Conservation (phyloP, 202 grass and related monocot species). For the Zoysia matrella region DNA sequence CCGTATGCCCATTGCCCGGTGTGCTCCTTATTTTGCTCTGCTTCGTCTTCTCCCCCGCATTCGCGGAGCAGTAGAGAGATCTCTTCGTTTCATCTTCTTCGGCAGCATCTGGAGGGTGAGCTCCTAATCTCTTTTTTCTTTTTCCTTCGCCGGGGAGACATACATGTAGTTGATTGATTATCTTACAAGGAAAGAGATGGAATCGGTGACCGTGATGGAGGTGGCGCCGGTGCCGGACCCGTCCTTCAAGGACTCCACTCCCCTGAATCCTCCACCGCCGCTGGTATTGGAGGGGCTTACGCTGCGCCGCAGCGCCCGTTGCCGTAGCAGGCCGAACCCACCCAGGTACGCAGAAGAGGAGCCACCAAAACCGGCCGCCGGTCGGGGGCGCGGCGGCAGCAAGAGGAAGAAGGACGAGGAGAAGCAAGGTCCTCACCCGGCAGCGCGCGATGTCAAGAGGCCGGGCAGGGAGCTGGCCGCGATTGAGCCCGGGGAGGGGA, state of each 20-base stretch:
- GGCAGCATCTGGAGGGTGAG: conserved; percentile 36
- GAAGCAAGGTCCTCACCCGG: conserved; percentile 2
- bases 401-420: conserved; percentile 54
- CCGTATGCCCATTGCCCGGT: background rate
- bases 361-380: conserved; percentile 27
- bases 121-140: background rate
- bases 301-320: conserved; percentile 59
- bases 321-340: conserved; percentile 21
- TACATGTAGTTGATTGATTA: background rate
- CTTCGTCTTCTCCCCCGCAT: background rate
- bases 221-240: conserved; percentile 42
- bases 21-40: background rate
- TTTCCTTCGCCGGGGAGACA: too few species aligned
- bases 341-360: conserved; percentile 40
- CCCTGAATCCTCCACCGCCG: conserved; percentile 11
- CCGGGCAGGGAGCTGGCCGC: background rate
- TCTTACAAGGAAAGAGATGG: background rate
- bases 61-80: background rate
- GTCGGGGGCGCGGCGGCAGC: conserved; percentile 19
- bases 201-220: conserved; percentile 46
- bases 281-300: conserved; percentile 19
- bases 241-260: conserved; percentile 11
- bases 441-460: conserved; percentile 3
- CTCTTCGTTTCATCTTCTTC: background rate
- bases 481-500: conserved; percentile 12